Conservation (phyloP, 2,329 filamentous ascomycete genomes). For the Talaromyces sp. region DNA sequence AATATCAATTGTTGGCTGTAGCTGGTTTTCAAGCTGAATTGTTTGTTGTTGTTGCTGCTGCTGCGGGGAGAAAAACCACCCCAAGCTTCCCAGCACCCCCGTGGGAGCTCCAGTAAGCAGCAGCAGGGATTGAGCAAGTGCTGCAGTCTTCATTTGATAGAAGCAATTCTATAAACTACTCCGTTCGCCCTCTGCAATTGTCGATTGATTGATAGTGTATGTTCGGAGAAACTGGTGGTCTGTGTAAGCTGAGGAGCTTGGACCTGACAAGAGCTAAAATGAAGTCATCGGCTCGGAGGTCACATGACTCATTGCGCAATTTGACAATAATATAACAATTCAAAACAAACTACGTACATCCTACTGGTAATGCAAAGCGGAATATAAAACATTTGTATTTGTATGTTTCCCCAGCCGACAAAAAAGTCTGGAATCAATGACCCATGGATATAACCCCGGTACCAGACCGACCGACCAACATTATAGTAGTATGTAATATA, state of each 20-base stretch:
- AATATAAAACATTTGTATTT: not conserved
- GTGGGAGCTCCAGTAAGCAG: conserved; percentile 3
- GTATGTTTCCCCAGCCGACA: not conserved
- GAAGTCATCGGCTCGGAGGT: not conserved
- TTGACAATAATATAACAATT: too few relatives aligned
- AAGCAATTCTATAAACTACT: not conserved
- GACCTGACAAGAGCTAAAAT: not conserved
- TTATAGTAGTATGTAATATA: not conserved
- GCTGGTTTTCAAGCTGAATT: not conserved
- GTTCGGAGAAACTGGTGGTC: not conserved
- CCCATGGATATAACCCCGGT: not conserved
- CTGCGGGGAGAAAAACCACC: conserved; percentile 6
- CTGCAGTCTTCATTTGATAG: not conserved
- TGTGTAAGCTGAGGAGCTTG: not conserved
- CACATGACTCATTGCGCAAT: not conserved
- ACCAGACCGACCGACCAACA: not conserved
- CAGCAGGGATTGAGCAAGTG: not conserved
- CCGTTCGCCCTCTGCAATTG: not conserved
- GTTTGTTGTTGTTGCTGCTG: conserved; percentile 4
- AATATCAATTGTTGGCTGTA: not conserved
- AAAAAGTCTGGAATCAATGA: not conserved
- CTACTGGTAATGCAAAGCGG: not conserved
- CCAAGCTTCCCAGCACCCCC: not conserved
- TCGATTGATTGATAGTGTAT: not conserved
- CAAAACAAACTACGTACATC: too few relatives aligned